phyloP scores from a whole-genome alignment of 148 eudicot genomes.

The Bassia scoparia region DNA sequence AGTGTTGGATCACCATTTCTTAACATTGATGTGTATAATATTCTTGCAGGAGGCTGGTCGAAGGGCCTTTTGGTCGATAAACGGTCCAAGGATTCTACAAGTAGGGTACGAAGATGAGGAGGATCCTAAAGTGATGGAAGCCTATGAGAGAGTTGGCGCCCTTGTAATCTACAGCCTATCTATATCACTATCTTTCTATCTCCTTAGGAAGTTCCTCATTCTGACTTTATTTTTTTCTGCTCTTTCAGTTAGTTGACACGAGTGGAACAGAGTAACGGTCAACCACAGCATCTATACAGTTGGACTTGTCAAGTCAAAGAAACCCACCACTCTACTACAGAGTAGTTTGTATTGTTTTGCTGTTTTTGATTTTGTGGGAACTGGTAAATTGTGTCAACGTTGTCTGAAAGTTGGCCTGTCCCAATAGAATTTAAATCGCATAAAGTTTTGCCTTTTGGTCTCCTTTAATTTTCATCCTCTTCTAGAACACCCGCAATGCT shows the following conservation, averaged over 20 bases:
- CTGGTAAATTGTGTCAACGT: too few species aligned
- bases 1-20: neutral
- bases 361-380: too few species aligned
- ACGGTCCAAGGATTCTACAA: conserved; percentile 90
- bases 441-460: too few species aligned
- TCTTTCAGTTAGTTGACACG: conserved; percentile 63
- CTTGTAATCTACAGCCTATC: conserved; percentile 44
- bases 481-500: too few species aligned
- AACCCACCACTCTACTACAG: too few species aligned
- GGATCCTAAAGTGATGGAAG: conserved; percentile 90
- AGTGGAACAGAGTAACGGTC: conserved; percentile 33
- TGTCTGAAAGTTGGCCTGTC: too few species aligned
- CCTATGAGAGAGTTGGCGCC: conserved; percentile 86
- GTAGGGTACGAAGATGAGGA: conserved; percentile 90
- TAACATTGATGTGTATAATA: neutral
- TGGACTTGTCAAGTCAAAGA: neutral
- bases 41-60: conserved; percentile 75
- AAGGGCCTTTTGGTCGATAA: conserved; percentile 93
- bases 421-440: too few species aligned
- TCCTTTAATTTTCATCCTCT: too few species aligned
- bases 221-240: conserved; percentile 13
- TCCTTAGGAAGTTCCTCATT: neutral
- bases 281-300: neutral
- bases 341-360: too few species aligned
- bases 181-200: neutral